These are phyloP conservation scores for Amphichorda felina DNA, from an alignment of 2,329 filamentous ascomycete genomes.

Conservation along the genomic window DNA sequence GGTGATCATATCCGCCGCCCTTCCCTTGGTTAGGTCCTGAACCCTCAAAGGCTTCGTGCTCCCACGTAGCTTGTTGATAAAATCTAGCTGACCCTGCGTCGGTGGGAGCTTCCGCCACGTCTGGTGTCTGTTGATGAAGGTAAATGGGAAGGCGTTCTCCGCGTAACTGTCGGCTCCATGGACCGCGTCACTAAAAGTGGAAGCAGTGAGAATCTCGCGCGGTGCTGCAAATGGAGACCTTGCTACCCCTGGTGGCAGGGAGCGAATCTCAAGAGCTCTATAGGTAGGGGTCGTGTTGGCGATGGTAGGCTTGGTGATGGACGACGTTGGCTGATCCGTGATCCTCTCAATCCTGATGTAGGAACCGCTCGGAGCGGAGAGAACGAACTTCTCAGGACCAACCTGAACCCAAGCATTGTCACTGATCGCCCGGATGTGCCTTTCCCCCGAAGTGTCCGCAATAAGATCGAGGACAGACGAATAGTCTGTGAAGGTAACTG, in stretches of 20 bases:
- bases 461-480: conserved; percentile 86
- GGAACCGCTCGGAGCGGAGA: conserved; percentile 54
- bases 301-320: conserved; percentile 5
- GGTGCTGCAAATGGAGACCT: conserved; percentile 57
- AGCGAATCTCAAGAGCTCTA: conserved; percentile 35
- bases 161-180: conserved; percentile 80
- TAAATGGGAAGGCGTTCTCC: conserved; percentile 48
- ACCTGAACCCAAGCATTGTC: conserved; percentile 74
- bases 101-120: conserved; percentile 61
- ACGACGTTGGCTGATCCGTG: conserved; percentile 3
- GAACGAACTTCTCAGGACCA: conserved; percentile 56
- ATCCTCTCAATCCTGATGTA: conserved; percentile 40
- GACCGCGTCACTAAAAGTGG: conserved; percentile 63
- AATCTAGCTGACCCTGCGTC: conserved; percentile 51
- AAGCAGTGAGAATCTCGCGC: conserved; percentile 51
- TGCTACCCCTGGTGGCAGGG: conserved; percentile 26
- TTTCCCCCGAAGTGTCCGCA: conserved; percentile 66
- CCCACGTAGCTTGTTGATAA: conserved; percentile 54
- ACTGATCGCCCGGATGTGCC: conserved; percentile 67
- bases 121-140: conserved; percentile 54
- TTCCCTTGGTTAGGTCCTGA: conserved; percentile 60
- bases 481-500: conserved; percentile 79
- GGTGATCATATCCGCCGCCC: conserved; percentile 82
- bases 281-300: conserved; percentile 16
- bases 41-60: conserved; percentile 38